Evolutionary conservation across 768 basidiomycete genomes (phyloP).

Genomic region (Trametes coccinea): DNA sequence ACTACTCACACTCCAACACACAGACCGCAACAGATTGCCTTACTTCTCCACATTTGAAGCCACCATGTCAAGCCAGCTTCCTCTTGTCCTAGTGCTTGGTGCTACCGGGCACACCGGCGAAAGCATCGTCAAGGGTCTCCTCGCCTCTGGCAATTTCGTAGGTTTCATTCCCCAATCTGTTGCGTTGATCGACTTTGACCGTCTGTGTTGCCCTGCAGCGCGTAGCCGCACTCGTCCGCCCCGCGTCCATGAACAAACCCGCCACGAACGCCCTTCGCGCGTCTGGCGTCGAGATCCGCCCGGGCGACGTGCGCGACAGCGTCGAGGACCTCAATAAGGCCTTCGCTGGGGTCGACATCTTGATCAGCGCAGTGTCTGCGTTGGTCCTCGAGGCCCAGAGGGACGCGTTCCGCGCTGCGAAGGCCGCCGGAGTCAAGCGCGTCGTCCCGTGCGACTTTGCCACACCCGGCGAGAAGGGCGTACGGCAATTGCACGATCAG

Average conservation of each 20-base stretch:
- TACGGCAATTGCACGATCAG: conserved; percentile 17
- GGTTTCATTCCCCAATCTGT: not conserved
- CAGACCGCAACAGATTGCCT: too few species aligned
- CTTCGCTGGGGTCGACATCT: conserved; percentile 21
- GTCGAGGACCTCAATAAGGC: conserved; percentile 18
- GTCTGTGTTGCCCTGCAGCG: not conserved
- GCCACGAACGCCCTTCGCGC: conserved; percentile 11
- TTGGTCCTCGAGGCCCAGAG: conserved; percentile 16
- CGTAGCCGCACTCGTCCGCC: conserved; percentile 18
- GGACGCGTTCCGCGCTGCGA: conserved; percentile 23
- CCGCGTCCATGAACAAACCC: conserved; percentile 24
- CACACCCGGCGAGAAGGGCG: conserved; percentile 17
- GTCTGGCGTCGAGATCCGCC: conserved; percentile 24
- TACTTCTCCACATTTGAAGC: not conserved
- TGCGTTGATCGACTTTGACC: not conserved
- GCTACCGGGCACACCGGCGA: conserved; percentile 23
- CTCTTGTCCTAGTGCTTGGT: conserved; percentile 25
- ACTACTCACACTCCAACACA: too few species aligned
- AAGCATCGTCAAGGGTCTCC: conserved; percentile 14
- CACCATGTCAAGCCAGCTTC: not conserved
- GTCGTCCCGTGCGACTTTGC: conserved; percentile 31
- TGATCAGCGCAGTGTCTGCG: conserved; percentile 19
- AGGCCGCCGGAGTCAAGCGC: conserved; percentile 26
- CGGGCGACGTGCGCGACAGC: conserved; percentile 18
- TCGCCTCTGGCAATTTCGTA: conserved; percentile 20